Percentiles rank a stretch among this genome's conserved stretches.
These are phyloP conservation scores for Aspergillus ruber DNA, from an alignment of 2,329 filamentous ascomycete species.

Conservation along the genomic window DNA sequence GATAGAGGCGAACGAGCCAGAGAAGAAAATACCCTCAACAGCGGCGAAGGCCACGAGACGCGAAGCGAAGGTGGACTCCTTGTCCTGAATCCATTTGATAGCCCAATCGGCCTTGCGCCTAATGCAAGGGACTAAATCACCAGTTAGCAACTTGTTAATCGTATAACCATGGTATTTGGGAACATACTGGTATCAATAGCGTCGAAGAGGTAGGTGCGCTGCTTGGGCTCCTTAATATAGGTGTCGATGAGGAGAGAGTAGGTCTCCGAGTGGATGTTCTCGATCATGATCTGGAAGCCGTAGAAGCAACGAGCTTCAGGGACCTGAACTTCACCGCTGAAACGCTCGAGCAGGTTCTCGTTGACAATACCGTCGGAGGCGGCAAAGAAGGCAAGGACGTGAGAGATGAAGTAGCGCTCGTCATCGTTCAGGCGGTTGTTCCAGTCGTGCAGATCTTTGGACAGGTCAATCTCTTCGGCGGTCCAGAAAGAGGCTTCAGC, in stretches of 20 bases:
- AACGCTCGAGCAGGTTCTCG: slow-evolving; percentile 97
- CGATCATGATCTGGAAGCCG: slow-evolving; percentile 99
- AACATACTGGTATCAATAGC: slow-evolving; percentile 90
- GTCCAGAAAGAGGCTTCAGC: slow-evolving; percentile 99
- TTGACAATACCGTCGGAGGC: slow-evolving; percentile 99
- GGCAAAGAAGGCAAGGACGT: slow-evolving; percentile 98
- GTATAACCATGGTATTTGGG: background rate
- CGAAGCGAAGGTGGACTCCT: slow-evolving; percentile 88
- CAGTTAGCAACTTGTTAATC: slow-evolving; percentile 19
- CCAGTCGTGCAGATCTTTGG: slow-evolving; percentile 98
- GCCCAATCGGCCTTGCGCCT: slow-evolving; percentile 99
- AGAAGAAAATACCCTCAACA: slow-evolving; percentile 99
- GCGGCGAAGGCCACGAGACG: slow-evolving; percentile 95
- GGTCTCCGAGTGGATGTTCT: slow-evolving; percentile 99
- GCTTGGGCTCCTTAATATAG: slow-evolving; percentile 96
- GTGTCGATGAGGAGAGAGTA: slow-evolving; percentile 99
- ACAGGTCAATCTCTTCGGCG: slow-evolving; percentile 97
- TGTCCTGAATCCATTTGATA: slow-evolving; percentile 87
- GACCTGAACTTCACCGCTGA: slow-evolving; percentile 93
- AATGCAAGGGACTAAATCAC: slow-evolving; percentile 73
- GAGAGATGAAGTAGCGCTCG: slow-evolving; percentile 96
- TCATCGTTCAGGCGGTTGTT: slow-evolving; percentile 96
- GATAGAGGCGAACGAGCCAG: slow-evolving; percentile 94
- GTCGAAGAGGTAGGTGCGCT: slow-evolving; percentile 92
- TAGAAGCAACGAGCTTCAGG: slow-evolving; percentile 99